Evolutionary conservation across 345 rosid genomes (phyloP).

Genomic region (Populus simonii): DNA sequence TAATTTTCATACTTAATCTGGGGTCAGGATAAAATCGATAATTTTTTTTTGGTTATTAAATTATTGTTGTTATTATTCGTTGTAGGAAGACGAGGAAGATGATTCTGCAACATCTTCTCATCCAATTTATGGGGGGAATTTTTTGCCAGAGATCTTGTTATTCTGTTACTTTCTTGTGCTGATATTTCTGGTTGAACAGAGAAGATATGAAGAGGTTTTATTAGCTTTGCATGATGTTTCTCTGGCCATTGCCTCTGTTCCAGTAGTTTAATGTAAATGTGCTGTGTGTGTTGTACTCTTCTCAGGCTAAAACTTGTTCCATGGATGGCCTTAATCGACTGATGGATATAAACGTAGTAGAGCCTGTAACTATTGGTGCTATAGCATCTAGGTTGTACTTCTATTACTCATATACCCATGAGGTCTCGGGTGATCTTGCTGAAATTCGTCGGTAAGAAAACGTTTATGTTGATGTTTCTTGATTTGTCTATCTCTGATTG

Average conservation of each 20-base stretch:
- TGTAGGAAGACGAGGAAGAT: slow-evolving; percentile 76
- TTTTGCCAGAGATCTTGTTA: slow-evolving; percentile 66
- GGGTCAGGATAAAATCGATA: too few relatives aligned
- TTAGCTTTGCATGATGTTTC: neutral
- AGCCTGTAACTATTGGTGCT: slow-evolving; percentile 45
- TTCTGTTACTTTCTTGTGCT: slow-evolving; percentile 66
- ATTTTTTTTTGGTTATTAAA: neutral
- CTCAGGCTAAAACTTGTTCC: slow-evolving; percentile 86
- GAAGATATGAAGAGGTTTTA: slow-evolving; percentile 59
- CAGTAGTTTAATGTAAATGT: neutral
- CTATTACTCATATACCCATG: slow-evolving; percentile 73
- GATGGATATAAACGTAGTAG: slow-evolving; percentile 63
- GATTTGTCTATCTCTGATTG: neutral
- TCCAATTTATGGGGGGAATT: slow-evolving; percentile 43
- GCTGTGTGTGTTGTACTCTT: neutral
- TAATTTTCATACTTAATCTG: too few relatives aligned
- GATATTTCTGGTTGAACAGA: slow-evolving; percentile 71
- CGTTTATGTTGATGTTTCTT: neutral
- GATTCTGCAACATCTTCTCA: slow-evolving; percentile 64
- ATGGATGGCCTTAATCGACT: slow-evolving; percentile 63
- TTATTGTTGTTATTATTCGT: neutral
- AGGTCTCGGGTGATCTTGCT: slow-evolving; percentile 70
- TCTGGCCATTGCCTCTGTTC: neutral
- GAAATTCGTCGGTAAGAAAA: slow-evolving; percentile 62
- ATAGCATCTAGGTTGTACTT: slow-evolving; percentile 72